Evolutionary conservation across 116 monocot genomes (phyloP).

Genomic region (Dioscorea cayenensis): DNA sequence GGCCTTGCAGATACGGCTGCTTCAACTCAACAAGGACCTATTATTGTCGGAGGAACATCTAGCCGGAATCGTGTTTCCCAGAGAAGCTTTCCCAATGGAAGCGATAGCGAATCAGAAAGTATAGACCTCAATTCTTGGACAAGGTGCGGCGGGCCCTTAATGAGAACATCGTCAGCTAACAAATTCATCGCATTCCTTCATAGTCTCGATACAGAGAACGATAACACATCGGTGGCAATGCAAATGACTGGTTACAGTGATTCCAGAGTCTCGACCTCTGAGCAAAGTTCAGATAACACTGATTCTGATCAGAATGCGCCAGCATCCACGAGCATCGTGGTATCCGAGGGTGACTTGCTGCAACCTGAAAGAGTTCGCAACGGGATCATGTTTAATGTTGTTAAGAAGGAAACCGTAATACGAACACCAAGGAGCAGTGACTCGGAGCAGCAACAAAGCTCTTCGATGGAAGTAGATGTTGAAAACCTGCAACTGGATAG

Average conservation of each 20-base stretch:
- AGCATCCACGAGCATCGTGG: conserved; percentile 38
- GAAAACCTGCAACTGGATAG: conserved; percentile 52
- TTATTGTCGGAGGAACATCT: conserved; percentile 1
- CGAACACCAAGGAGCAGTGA: conserved; percentile 12
- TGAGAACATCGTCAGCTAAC: conserved; percentile 78
- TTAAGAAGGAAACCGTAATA: conserved; percentile 48
- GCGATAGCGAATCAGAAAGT: conserved; percentile 90
- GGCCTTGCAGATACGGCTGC: conserved; percentile 17
- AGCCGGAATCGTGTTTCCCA: conserved; percentile 1
- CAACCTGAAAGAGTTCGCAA: conserved; percentile 55
- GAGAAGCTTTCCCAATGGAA: conserved; percentile 37
- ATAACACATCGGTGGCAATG: conserved; percentile 3
- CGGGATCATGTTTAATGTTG: conserved; percentile 65
- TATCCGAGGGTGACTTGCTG: conserved; percentile 68
- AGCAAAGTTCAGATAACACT: conserved; percentile 21
- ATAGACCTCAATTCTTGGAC: conserved; percentile 86
- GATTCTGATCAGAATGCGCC: conserved; percentile 15
- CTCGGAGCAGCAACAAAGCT: conserved; percentile 16
- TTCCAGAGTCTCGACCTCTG: conserved; percentile 20
- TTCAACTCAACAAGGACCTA: conserved; percentile 20
- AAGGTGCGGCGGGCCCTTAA: conserved; percentile 77
- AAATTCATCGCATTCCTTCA: conserved; percentile 74
- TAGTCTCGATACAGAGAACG: conserved; percentile 34
- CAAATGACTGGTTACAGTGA: conserved; percentile 4
- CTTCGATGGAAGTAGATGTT: conserved; percentile 22